Evolutionary conservation across 2,329 filamentous ascomycete species (phyloP), one percentile per base, ranked within the genome.

Genomic region (Ophiostoma novo-ulmi): DNA sequence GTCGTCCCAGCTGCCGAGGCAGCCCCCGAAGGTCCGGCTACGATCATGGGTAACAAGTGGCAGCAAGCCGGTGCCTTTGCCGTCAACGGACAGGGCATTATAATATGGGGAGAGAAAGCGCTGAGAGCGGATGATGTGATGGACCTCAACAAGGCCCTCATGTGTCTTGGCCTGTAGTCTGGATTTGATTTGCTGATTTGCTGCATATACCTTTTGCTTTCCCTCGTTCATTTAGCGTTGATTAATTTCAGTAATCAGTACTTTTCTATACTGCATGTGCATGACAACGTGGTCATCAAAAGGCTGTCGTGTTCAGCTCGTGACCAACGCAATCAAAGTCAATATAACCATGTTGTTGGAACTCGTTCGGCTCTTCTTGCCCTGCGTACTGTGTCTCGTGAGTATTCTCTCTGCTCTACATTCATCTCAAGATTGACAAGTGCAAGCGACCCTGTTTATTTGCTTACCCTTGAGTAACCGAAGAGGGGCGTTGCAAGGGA

Each of bases 21-120:
- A 4, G 77, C 63, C 74, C n/a, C n/a, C 4, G 6, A 79, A 2
- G 82, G 80, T 0, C 79, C 81, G 0, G 78, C 78, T 36, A 84
- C 80, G 52, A 80, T 81, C 5, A 81, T 85, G 80, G 83, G 84
- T 1, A 86, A 85, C 74, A 86, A 86, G 78, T 86, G 85, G 84
- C 85, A 85, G 76, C 82, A 85, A 75, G 80, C 82, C 1, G 84
- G 84, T 0, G 80, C 83, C 1, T 86, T 85, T 76, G 82, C 84
- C 4, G 77, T 86, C 2, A 82, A 87, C 71, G 81, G 81, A 0
- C 79, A 80, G 17, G 84, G 83, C 10, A 82, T 80, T 8, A 81
- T 86, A 1, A 78, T 85, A 10, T 87, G 82, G 82, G 83, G 82
- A 3, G 80, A 80, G 4, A 85, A 85, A 75, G 82, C 82, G 2